Evolutionary conservation across 148 eudicot genomes (phyloP).

Genomic region (Persicaria tinctoria): DNA sequence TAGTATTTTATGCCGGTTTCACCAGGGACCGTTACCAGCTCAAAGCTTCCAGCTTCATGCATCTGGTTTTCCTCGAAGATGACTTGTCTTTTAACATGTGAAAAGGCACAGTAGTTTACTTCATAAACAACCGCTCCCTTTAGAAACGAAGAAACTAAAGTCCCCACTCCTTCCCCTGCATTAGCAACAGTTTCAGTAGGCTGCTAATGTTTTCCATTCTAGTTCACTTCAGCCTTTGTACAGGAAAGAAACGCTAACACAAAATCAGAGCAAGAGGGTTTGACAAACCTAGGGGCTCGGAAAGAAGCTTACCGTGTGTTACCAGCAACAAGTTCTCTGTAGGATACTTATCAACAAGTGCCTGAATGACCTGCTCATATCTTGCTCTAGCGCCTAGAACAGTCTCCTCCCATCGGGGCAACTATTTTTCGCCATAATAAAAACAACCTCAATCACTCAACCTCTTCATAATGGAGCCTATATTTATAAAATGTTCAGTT

Average conservation of each 20-base stretch:
- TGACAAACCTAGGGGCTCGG: not conserved
- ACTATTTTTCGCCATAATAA: conserved; percentile 23
- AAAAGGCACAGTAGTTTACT: conserved; percentile 59
- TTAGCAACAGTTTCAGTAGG: not conserved
- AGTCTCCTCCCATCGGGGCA: conserved; percentile 83
- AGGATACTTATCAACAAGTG: conserved; percentile 87
- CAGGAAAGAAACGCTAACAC: not conserved
- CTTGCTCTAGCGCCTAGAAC: conserved; percentile 48
- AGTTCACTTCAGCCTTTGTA: not conserved
- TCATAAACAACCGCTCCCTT: conserved; percentile 33
- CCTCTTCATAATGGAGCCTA: not conserved
- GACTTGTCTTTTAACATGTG: conserved; percentile 29
- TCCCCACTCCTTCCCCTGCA: conserved; percentile 64
- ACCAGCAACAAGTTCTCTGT: conserved; percentile 80
- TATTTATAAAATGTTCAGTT: not conserved
- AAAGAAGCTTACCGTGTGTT: conserved; percentile 66
- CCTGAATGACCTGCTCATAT: conserved; percentile 47
- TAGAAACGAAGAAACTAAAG: conserved; percentile 29
- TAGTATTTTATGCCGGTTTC: conserved; percentile 32
- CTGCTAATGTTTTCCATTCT: not conserved
- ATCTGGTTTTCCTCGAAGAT: conserved; percentile 23
- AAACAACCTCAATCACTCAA: conserved; percentile 14
- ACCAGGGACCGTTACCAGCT: conserved; percentile 24
- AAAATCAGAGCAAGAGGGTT: conserved; percentile 5
- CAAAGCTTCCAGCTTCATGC: conserved; percentile 33